phyloP scores from a whole-genome alignment of 805 yeast genomes.

The Clavispora fructus region DNA sequence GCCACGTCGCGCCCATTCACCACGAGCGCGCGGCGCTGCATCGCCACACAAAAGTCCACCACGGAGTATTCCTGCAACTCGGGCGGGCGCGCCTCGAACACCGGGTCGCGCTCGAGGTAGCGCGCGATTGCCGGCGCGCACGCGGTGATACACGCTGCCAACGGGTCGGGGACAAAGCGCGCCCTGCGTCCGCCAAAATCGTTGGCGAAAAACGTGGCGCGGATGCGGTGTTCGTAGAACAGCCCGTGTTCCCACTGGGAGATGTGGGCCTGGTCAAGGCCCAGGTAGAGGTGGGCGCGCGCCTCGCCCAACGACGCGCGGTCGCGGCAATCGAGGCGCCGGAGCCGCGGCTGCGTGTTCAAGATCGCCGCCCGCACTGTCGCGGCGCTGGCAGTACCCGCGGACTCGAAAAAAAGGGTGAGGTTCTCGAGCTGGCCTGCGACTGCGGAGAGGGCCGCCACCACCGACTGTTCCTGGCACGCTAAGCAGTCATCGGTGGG shows the following conservation, averaged over 20 bases:
- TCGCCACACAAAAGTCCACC: not conserved
- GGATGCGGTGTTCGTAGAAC: conserved; percentile 4
- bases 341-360: conserved; percentile 3
- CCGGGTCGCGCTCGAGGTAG: not conserved
- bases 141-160: not conserved
- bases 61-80: not conserved
- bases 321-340: conserved; percentile 4
- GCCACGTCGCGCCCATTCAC: not conserved
- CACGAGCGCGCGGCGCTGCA: not conserved
- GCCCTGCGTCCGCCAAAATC: not conserved
- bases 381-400: conserved; percentile 3
- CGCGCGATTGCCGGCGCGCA: not conserved
- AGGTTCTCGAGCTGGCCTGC: conserved; percentile 6
- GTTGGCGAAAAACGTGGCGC: conserved; percentile 4
- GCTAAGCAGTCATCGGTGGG: conserved; percentile 10
- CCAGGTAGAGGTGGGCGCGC: conserved; percentile 1
- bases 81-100: not conserved
- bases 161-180: conserved; percentile 5
- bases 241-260: conserved; percentile 7
- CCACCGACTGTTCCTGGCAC: conserved; percentile 5
- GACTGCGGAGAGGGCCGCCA: not conserved
- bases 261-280: conserved; percentile 2
- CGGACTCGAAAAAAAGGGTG: conserved; percentile 4
- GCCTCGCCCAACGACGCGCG: conserved; percentile 1
- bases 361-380: conserved; percentile 1